These are phyloP conservation scores for Melampsora medusae DNA, from an alignment of 1,284 basidiomycete species.

Conservation along the genomic window DNA sequence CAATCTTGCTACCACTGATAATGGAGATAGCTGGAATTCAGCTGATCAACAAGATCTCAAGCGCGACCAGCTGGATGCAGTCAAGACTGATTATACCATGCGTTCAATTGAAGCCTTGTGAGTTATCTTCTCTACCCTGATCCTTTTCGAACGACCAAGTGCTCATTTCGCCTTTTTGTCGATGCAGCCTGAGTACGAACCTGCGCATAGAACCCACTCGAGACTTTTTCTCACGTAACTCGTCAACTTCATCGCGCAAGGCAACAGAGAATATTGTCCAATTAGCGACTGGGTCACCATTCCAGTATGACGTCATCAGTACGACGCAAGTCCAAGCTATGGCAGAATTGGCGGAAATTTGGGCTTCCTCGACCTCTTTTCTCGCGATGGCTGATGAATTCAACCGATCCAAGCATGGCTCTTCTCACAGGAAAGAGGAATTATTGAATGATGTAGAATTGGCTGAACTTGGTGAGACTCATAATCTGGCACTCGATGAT, in stretches of 20 bases:
- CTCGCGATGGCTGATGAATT: conserved; percentile 20
- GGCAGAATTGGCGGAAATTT: conserved; percentile 35
- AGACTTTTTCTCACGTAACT: conserved; percentile 10
- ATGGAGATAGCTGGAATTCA: conserved; percentile 11
- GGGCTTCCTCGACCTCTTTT: conserved; percentile 24
- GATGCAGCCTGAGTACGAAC: conserved; percentile 24
- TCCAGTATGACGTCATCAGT: conserved; percentile 39
- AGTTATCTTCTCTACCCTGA: not conserved
- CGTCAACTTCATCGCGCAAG: not conserved
- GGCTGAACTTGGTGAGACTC: conserved; percentile 30
- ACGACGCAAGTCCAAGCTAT: conserved; percentile 35
- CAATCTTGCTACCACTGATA: not conserved
- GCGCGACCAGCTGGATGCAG: conserved; percentile 27
- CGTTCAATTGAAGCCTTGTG: conserved; percentile 32
- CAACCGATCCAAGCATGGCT: not conserved
- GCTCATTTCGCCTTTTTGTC: not conserved
- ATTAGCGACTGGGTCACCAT: conserved; percentile 39
- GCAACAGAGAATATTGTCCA: conserved; percentile 17
- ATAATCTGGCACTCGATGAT: conserved; percentile 32
- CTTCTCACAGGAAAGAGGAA: too few relatives aligned
- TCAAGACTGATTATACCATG: conserved; percentile 30
- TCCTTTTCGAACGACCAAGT: not conserved
- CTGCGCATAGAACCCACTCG: conserved; percentile 40
- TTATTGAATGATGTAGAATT: conserved; percentile 16
- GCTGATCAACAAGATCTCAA: conserved; percentile 14